These are phyloP conservation scores for Aureobasidium melanogenum DNA, from an alignment of 2,329 filamentous ascomycete species.

Conservation along the genomic window DNA sequence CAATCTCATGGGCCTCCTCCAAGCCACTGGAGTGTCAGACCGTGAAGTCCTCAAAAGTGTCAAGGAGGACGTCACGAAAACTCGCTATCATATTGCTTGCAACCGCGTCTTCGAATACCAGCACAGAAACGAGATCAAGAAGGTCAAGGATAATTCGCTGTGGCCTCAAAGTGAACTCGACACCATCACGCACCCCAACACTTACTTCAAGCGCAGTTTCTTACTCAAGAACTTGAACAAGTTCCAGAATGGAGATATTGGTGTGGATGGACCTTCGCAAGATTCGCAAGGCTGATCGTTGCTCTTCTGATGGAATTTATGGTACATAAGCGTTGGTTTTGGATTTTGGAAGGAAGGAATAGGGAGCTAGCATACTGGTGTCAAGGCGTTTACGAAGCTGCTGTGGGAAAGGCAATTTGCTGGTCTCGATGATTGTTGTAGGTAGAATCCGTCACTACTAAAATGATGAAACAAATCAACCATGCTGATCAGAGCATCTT, in stretches of 20 bases:
- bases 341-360: not conserved
- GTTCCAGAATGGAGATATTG: conserved; percentile 28
- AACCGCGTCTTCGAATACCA: conserved; percentile 88
- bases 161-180: conserved; percentile 64
- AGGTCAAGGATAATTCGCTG: conserved; percentile 39
- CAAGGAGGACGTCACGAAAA: conserved; percentile 78
- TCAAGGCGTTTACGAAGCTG: not conserved
- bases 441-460: not conserved
- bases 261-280: conserved; percentile 23
- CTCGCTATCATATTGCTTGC: conserved; percentile 89
- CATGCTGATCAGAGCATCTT: too few relatives aligned
- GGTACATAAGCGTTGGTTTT: not conserved
- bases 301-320: not conserved
- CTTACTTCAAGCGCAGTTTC: conserved; percentile 94
- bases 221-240: conserved; percentile 68
- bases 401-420: not conserved
- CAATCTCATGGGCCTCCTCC: conserved; percentile 69
- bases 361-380: not conserved
- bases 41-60: conserved; percentile 69
- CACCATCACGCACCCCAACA: conserved; percentile 94
- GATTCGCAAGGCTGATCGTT: not conserved
- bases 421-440: not conserved
- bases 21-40: conserved; percentile 72
- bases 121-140: conserved; percentile 55
- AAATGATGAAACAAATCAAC: not conserved